A percentile compares a stretch with the other conserved stretches of the same genome.
These are phyloP conservation scores for Leccinellum luteum DNA, from an alignment of 768 basidiomycete species.

Conservation along the genomic window DNA sequence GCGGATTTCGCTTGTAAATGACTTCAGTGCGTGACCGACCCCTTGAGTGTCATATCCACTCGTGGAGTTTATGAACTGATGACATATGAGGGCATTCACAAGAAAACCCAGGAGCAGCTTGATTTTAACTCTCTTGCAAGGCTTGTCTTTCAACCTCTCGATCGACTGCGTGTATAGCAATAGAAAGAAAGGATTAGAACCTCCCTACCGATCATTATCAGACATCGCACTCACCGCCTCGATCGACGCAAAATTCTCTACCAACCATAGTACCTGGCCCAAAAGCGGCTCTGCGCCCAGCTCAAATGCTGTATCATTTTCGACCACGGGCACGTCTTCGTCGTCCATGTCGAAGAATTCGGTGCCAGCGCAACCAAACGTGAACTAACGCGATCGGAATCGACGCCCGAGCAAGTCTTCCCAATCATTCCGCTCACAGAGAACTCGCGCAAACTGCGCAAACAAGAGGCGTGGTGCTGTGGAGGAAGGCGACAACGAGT, in stretches of 20 bases:
- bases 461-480: not conserved
- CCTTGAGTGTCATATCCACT: conserved; percentile 1
- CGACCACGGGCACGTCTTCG: too few relatives aligned
- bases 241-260: too few relatives aligned
- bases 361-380: not conserved
- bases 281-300: too few relatives aligned
- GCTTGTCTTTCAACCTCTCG: not conserved
- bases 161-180: not conserved
- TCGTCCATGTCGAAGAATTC: not conserved
- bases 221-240: too few relatives aligned
- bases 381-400: not conserved
- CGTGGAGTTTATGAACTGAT: conserved; percentile 11
- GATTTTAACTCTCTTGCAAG: not conserved
- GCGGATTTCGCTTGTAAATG: conserved; percentile 9
- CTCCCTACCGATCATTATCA: too few relatives aligned
- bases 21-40: conserved; percentile 10
- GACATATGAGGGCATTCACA: not conserved
- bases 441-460: not conserved
- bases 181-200: too few relatives aligned
- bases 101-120: not conserved
- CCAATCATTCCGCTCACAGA: not conserved
- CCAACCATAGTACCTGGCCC: too few relatives aligned
- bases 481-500: not conserved
- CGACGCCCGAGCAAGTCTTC: not conserved
- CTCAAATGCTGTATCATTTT: too few relatives aligned